Base-by-base conservation (phyloP, 495 filamentous ascomycete species). In the Mytilinidion resinicola region DNA sequence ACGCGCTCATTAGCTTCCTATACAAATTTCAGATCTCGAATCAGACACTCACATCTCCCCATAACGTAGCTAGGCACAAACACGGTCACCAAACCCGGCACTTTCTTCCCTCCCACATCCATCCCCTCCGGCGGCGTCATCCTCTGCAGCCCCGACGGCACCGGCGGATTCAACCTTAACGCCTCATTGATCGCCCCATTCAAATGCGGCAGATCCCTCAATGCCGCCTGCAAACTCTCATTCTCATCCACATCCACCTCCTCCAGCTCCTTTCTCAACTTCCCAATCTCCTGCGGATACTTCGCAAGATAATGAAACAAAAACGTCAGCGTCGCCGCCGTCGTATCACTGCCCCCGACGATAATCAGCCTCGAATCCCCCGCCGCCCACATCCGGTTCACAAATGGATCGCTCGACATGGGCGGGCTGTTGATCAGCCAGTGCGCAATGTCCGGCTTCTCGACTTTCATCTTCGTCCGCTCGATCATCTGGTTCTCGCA, bases 181-280 rank as follows among this genome's bases (percentile, higher is more conserved):
- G 59, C 52, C 50, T 68, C 65, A 41, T 60, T 51, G 33, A 68
- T 68, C 33, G 60, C 37, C 15, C 59, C 65, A 37, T 68, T 61
- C 14, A 68, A 56, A 39, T 65, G 37, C 7, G 57, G 54, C 14
- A 57, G 38, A 30, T 48, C 30, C 7, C 56, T 43, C 5, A 67
- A 14, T 12, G 55, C 58, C 35, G 60, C 50, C 17, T 37, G 53
- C 12, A 58, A 51, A 5, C 56, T 46, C 36, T 57, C 53, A 9
- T 53, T 41, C 21, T 55, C 53, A 5, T 51, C 41, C 1, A 37
- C 43, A 14, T 19, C 36, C 34, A 61, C 47, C 7, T 15, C 17
- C 30, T 60, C 60, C 20, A 66, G 11, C 25, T 58, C 43, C 19
- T 51, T 39, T 9, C 46, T 44, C 6, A 67, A 33, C 37, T 58